A percentile compares a stretch with the other conserved stretches of the same genome.
Evolutionary conservation across 2,329 filamentous ascomycete species (phyloP).

Genomic region (Erysiphe pulchra): DNA sequence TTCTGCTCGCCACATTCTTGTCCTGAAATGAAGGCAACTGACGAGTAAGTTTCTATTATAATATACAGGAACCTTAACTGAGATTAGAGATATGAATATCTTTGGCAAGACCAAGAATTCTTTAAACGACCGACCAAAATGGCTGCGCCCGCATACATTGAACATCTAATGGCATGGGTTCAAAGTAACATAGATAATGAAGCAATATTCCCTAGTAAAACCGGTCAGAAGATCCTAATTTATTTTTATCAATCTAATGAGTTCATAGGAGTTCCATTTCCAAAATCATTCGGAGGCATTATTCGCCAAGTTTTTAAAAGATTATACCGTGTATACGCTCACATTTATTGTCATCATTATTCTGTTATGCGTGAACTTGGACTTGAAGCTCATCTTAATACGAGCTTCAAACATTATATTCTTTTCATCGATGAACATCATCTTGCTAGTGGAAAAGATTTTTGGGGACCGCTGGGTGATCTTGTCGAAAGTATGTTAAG

Average conservation of each 20-base stretch:
- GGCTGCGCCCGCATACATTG: constrained; percentile 89
- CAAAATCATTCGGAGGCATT: constrained; percentile 68
- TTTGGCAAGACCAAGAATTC: constrained; percentile 90
- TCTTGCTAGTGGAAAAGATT: constrained; percentile 80
- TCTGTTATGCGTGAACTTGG: constrained; percentile 86
- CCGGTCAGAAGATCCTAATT: constrained; percentile 39
- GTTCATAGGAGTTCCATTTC: constrained; percentile 58
- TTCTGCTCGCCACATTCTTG: constrained; percentile 95
- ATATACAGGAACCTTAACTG: too few species aligned
- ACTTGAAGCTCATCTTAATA: constrained; percentile 91
- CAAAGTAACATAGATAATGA: constrained; percentile 92
- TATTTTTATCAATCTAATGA: background rate
- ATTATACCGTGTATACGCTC: constrained; percentile 92
- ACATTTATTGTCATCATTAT: constrained; percentile 99
- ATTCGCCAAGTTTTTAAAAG: constrained; percentile 96
- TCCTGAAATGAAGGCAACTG: constrained; percentile 99
- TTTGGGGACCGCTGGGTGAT: constrained; percentile 87
- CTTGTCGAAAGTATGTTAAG: constrained; percentile 93
- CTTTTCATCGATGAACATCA: constrained; percentile 94
- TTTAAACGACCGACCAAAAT: constrained; percentile 96
- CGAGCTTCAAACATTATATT: constrained; percentile 98
- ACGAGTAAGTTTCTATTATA: constrained; percentile 38
- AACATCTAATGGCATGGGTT: constrained; percentile 93
- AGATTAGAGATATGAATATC: constrained; percentile 36
- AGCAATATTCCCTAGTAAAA: constrained; percentile 76